Conservation (phyloP, 805 yeast species). For the Lipomyces starkeyi region DNA sequence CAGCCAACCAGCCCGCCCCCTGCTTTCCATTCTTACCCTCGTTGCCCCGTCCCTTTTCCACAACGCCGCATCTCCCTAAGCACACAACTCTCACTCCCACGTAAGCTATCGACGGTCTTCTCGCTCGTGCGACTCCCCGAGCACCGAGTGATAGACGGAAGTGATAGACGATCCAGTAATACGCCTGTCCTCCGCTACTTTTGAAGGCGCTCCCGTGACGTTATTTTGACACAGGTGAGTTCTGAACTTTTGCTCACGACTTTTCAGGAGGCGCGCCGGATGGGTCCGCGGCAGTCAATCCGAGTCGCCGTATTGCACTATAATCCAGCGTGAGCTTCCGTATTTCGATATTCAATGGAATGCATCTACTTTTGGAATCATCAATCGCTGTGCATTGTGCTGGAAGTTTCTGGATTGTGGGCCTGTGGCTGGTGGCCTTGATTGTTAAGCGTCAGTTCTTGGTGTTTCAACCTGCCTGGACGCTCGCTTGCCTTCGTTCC, state of each 20-base stretch:
- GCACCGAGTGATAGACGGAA: background rate
- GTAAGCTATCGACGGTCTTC: background rate
- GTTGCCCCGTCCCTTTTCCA: background rate
- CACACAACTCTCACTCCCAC: background rate
- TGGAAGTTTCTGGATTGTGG: background rate
- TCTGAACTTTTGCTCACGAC: background rate
- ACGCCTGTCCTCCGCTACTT: background rate
- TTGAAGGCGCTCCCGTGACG: background rate
- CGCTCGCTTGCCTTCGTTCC: background rate
- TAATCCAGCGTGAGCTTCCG: background rate
- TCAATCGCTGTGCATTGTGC: background rate
- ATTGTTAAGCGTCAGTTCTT: background rate
- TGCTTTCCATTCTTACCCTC: constrained; percentile 6
- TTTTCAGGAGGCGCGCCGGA: constrained; percentile 9
- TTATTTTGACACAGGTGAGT: background rate
- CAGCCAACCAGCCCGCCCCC: constrained; percentile 14
- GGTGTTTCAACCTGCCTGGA: background rate
- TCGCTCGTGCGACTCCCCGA: background rate
- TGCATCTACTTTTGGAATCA: background rate
- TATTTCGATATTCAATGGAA: background rate
- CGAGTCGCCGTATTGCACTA: background rate
- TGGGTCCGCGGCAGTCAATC: background rate
- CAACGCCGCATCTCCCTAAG: background rate
- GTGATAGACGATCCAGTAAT: background rate
- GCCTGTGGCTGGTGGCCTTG: too few relatives aligned